These are phyloP conservation scores for Selenicereus undatus DNA, from an alignment of 148 eudicot species.

Conservation along the genomic window DNA sequence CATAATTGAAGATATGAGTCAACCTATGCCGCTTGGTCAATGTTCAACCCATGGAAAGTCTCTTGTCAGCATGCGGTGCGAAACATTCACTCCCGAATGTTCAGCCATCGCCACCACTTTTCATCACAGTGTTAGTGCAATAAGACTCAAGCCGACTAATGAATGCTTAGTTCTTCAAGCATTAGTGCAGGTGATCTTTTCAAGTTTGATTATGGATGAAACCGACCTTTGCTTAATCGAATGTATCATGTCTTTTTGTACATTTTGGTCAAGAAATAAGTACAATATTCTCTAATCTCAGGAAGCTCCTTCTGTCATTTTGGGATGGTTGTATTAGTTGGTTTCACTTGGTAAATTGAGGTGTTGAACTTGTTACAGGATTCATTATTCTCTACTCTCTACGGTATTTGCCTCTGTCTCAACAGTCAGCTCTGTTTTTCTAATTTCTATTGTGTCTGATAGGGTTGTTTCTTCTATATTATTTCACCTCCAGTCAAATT, in stretches of 20 bases:
- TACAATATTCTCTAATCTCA: not conserved
- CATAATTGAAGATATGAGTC: constrained; percentile 67
- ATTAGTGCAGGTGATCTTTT: constrained; percentile 55
- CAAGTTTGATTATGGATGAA: not conserved
- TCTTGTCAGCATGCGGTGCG: constrained; percentile 27
- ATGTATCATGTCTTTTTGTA: not conserved
- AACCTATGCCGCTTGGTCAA: constrained; percentile 12
- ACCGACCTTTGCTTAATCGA: not conserved
- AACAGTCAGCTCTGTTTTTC: not conserved
- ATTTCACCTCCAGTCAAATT: too few species aligned
- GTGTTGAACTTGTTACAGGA: too few species aligned
- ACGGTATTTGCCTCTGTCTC: not conserved
- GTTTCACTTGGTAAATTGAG: too few species aligned
- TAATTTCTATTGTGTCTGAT: too few species aligned
- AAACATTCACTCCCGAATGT: constrained; percentile 22
- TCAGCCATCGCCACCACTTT: constrained; percentile 10
- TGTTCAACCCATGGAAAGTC: constrained; percentile 25
- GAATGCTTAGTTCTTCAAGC: constrained; percentile 52
- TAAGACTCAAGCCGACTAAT: constrained; percentile 43
- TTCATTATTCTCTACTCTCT: not conserved
- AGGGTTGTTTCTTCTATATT: too few species aligned
- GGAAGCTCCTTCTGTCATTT: not conserved
- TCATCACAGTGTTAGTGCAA: constrained; percentile 31
- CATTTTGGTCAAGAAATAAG: not conserved
- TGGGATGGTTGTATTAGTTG: not conserved